Conservation (phyloP, 2,329 filamentous ascomycete genomes). For the Verticillium zaregamsianum region DNA sequence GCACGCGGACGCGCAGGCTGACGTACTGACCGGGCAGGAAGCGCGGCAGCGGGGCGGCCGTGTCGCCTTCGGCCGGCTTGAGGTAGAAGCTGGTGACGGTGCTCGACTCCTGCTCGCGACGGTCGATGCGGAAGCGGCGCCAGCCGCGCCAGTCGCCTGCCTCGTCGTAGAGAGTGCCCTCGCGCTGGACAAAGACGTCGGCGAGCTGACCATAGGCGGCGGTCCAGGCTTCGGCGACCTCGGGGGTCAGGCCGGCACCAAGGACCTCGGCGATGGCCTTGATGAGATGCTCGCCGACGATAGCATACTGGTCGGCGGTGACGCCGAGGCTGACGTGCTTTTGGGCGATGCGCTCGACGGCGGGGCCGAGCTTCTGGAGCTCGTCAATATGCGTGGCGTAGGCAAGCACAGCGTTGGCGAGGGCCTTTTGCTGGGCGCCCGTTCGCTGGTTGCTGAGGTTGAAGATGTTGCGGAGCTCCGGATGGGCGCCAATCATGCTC, state of each 20-base stretch:
- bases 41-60: slow-evolving; percentile 39
- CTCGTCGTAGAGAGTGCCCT: slow-evolving; percentile 56
- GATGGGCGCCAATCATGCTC: slow-evolving; percentile 61
- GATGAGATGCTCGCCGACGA: slow-evolving; percentile 66
- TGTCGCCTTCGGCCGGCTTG: slow-evolving; percentile 52
- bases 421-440: slow-evolving; percentile 64
- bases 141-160: slow-evolving; percentile 40
- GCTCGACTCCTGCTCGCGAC: slow-evolving; percentile 57
- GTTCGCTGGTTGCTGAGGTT: slow-evolving; percentile 65
- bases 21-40: slow-evolving; percentile 73
- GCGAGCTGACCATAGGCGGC: slow-evolving; percentile 69
- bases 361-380: slow-evolving; percentile 51
- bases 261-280: slow-evolving; percentile 64
- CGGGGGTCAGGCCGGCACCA: slow-evolving; percentile 61
- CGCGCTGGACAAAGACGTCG: slow-evolving; percentile 63
- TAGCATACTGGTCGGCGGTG: slow-evolving; percentile 62
- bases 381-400: slow-evolving; percentile 73
- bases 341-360: slow-evolving; percentile 66
- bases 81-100: slow-evolving; percentile 68
- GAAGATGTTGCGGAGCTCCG: slow-evolving; percentile 66
- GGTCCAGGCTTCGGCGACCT: slow-evolving; percentile 66
- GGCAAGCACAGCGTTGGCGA: slow-evolving; percentile 65
- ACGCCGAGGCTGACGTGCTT: slow-evolving; percentile 74
- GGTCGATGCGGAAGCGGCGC: slow-evolving; percentile 50
- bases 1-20: slow-evolving; percentile 58